A percentile compares a stretch with the other conserved stretches of the same genome.
These are phyloP conservation scores for Boletus huronensis DNA, from an alignment of 768 basidiomycete genomes.

Conservation along the genomic window DNA sequence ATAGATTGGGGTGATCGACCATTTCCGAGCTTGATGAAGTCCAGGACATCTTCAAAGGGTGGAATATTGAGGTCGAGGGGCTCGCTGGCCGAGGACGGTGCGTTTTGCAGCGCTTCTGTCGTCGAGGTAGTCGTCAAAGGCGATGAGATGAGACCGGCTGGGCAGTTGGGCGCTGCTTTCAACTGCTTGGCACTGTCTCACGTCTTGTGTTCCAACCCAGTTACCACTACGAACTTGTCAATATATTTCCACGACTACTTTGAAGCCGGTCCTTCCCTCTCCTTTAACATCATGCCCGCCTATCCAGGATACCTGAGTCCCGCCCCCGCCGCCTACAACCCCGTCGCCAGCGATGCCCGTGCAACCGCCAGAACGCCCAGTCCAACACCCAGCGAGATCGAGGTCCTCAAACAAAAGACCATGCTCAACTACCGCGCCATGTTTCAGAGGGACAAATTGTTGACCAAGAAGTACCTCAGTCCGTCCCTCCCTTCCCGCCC, in stretches of 20 bases:
- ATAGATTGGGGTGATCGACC: no score
- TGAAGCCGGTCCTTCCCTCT: conserved; percentile 1
- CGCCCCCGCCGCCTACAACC: conserved; percentile 5
- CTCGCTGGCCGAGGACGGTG: no score
- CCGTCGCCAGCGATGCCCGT: conserved; percentile 16
- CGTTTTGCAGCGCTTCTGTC: no score
- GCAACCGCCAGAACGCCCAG: conserved; percentile 48
- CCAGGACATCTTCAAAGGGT: no score
- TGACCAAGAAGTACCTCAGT: conserved; percentile 58
- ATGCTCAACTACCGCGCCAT: conserved; percentile 47
- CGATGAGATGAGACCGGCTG: neutral
- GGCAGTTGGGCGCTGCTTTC: no score
- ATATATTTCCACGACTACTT: neutral
- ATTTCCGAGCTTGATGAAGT: no score
- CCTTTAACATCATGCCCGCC: conserved; percentile 12
- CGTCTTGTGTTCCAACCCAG: neutral
- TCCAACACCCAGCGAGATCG: conserved; percentile 59
- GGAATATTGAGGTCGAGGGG: no score
- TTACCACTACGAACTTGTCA: no score
- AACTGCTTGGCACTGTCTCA: neutral
- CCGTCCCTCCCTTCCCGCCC: conserved; percentile 19
- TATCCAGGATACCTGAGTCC: conserved; percentile 16
- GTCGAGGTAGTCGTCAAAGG: conserved; percentile 26
- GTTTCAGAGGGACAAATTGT: conserved; percentile 47
- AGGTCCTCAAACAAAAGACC: conserved; percentile 38